Evolutionary conservation across 2,329 filamentous ascomycete species (phyloP).

Genomic region (Aspergillus brunneoviolaceus): DNA sequence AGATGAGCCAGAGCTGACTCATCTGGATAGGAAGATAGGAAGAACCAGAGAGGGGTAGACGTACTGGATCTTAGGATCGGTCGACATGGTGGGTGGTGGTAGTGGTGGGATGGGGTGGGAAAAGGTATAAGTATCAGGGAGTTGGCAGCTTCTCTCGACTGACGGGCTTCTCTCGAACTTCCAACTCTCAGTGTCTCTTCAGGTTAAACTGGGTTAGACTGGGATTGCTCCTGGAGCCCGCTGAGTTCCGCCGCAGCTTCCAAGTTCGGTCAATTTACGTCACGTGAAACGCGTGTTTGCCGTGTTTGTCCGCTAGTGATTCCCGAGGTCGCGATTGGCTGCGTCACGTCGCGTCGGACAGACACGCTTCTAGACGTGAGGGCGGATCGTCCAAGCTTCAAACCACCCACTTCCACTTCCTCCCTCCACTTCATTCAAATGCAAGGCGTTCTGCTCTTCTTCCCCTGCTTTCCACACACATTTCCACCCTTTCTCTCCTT

Average conservation of each 20-base stretch:
- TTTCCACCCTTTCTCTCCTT: background rate
- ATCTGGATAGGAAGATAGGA: conserved; percentile 8
- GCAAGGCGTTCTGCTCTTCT: conserved; percentile 32
- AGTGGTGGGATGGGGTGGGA: conserved; percentile 23
- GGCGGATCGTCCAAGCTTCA: conserved; percentile 33
- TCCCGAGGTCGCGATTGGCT: conserved; percentile 35
- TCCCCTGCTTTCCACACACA: conserved; percentile 14
- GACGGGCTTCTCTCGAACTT: too few species aligned
- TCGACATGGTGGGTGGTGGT: conserved; percentile 53
- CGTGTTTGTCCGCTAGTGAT: conserved; percentile 24
- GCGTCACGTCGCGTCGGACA: conserved; percentile 39
- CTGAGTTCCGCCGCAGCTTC: background rate
- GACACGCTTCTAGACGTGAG: conserved; percentile 29
- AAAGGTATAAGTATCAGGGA: conserved; percentile 20
- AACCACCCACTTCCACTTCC: conserved; percentile 4
- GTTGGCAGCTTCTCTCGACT: conserved; percentile 2
- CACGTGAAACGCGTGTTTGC: conserved; percentile 31
- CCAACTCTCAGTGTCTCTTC: background rate
- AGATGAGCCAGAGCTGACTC: conserved; percentile 17
- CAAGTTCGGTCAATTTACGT: conserved; percentile 7
- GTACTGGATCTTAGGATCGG: conserved; percentile 70
- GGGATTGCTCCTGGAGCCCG: background rate
- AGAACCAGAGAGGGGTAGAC: conserved; percentile 31
- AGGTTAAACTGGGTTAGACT: background rate
- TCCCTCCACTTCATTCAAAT: conserved; percentile 18